Percentiles rank a stretch among this genome's conserved stretches.
These are phyloP conservation scores for Neurospora sp. DNA, from an alignment of 495 filamentous ascomycete species.

Conservation along the genomic window DNA sequence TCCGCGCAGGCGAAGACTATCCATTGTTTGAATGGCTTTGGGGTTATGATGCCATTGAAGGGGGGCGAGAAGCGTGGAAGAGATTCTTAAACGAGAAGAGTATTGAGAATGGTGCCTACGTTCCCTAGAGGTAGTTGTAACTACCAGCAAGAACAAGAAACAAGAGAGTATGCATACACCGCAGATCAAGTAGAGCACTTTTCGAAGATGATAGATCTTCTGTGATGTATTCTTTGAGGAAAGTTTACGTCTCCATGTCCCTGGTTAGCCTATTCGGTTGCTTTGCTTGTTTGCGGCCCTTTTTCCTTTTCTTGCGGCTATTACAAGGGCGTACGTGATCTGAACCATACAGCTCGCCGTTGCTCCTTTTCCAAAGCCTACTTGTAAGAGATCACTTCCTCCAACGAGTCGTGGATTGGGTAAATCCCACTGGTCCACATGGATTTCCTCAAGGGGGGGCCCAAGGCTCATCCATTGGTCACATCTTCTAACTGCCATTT, in stretches of 20 bases:
- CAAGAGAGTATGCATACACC: too few relatives aligned
- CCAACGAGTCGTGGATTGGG: too few relatives aligned
- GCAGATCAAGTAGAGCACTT: too few relatives aligned
- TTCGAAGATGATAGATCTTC: background rate
- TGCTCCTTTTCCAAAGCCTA: too few relatives aligned
- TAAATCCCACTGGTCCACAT: too few relatives aligned
- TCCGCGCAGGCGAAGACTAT: background rate
- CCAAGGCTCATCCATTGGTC: too few relatives aligned
- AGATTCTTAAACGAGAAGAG: background rate
- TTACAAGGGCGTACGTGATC: constrained; percentile 1
- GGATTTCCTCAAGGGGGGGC: too few relatives aligned
- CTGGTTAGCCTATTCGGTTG: background rate
- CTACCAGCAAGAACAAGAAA: too few relatives aligned
- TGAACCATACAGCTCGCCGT: constrained; percentile 1
- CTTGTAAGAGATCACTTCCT: too few relatives aligned
- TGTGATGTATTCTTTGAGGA: background rate
- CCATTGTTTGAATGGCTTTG: constrained; percentile 4
- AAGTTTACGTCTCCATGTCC: constrained; percentile 1
- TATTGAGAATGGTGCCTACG: background rate
- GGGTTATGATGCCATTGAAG: constrained; percentile 4
- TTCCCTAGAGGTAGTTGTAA: too few relatives aligned
- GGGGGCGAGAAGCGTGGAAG: background rate
- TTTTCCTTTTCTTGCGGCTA: constrained; percentile 1
- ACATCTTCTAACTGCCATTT: too few relatives aligned
- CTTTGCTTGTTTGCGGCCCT: constrained; percentile 2